Percentiles rank a stretch among this genome's conserved stretches.
These are phyloP conservation scores for Grosmannia penicillata DNA, from an alignment of 2,329 filamentous ascomycete genomes.

Conservation along the genomic window DNA sequence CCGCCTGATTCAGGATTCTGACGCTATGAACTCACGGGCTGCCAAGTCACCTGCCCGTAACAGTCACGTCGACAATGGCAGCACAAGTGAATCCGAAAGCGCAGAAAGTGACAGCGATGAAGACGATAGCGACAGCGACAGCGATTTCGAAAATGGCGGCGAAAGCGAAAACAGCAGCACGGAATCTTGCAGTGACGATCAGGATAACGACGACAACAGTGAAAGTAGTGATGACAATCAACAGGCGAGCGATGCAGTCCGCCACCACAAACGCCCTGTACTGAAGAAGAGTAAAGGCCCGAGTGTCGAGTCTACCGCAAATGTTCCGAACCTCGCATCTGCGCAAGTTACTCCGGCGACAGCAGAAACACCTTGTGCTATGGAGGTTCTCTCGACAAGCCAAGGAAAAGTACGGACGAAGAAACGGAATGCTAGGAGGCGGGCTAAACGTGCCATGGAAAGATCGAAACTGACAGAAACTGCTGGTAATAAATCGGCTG, in stretches of 20 bases:
- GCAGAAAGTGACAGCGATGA: not conserved
- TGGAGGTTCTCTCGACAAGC: too few relatives aligned
- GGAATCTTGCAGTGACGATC: not conserved
- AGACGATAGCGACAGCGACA: not conserved
- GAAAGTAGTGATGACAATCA: constrained; percentile 3
- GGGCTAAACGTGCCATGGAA: constrained; percentile 18
- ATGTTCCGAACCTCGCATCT: too few relatives aligned
- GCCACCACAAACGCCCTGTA: not conserved
- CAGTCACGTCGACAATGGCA: not conserved
- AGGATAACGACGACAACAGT: constrained; percentile 8
- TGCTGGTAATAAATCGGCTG: too few relatives aligned
- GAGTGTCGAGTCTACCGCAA: too few relatives aligned
- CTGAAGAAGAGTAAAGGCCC: too few relatives aligned
- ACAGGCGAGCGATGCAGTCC: not conserved
- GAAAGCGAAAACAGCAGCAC: constrained; percentile 3
- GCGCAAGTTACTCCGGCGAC: too few relatives aligned
- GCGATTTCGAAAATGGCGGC: not conserved
- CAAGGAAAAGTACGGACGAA: constrained; percentile 25
- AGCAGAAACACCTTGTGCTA: too few relatives aligned
- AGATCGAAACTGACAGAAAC: not conserved
- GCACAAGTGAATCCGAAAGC: not conserved
- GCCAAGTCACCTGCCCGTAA: too few relatives aligned
- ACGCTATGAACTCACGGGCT: too few relatives aligned
- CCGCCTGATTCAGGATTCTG: too few relatives aligned
- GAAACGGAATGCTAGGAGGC: constrained; percentile 36